Evolutionary conservation across 495 filamentous ascomycete genomes (phyloP), one percentile per base, ranked within the genome.

Genomic region (Pyronema omphalodes): DNA sequence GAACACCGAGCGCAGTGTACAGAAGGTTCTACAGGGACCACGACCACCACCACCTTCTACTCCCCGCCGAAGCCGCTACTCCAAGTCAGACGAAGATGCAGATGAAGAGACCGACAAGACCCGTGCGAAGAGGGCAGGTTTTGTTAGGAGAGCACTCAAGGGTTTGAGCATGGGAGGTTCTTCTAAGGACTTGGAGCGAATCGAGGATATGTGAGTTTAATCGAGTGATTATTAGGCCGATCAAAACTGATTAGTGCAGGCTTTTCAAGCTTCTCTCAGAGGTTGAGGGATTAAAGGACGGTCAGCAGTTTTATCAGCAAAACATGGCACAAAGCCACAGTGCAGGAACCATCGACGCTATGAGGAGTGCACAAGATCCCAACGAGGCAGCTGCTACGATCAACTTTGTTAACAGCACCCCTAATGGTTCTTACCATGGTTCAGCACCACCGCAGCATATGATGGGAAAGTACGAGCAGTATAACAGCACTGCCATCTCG

Each of bases 111-210:
- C 93, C 37, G 79, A 79, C 36, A 14, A 47, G 18, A 37, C n/a
- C 19, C 50, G 50, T 33, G 71, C 75, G 41, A 94, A 94, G 77
- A 84, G 83, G 60, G 80, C 82, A 65, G 93, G 83, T 67, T 75
- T 99, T 17, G 91, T 96, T 68, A 83, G 82, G 60, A 83, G 91
- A 56, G 93, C 93, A 9, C 71, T 99, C 19, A 86, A 88, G 63
- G 88, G 89, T 3, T 70, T 99, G 39, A 83, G 84, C 58, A 74
- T 83, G 59, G 89, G 86, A 68, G 23, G 23, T 29, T 88, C 85
- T 43, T 75, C 80, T 11, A 93, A 84, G 60, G 91, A 99, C 60
- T 73, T 99, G 15, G 71, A 78, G 53, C 86, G 84, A 67, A 93
- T 99, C 59, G 93, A 99, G 69, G 85, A 83, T 29, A 93, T 99